Percentiles rank a stretch among this genome's conserved stretches.
Evolutionary conservation across 1,284 basidiomycete genomes (phyloP).

Genomic region (Marasmius oreades): DNA sequence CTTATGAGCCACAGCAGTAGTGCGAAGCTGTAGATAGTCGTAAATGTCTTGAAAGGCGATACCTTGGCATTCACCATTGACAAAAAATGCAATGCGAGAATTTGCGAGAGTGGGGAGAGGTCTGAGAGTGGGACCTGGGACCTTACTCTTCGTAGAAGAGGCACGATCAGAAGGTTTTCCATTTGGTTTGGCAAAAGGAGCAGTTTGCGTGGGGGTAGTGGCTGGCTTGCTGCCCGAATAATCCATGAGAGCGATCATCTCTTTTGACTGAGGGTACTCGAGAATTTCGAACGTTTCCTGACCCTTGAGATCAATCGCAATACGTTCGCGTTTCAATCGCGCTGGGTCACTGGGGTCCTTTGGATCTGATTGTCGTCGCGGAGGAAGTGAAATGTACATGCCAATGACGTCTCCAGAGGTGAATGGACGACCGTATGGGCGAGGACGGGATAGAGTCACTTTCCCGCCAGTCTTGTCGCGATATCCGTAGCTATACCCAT

Average conservation of each 20-base stretch:
- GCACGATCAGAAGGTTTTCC: constrained; percentile 48
- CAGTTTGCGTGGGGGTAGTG: constrained; percentile 54
- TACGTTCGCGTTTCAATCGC: constrained; percentile 79
- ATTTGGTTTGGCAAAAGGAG: constrained; percentile 56
- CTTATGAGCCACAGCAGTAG: constrained; percentile 51
- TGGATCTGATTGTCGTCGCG: constrained; percentile 48
- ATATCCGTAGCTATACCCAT: constrained; percentile 91
- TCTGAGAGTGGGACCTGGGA: constrained; percentile 43
- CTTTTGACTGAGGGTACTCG: constrained; percentile 89
- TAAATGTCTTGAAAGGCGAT: constrained; percentile 87
- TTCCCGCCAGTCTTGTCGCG: constrained; percentile 93
- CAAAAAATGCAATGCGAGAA: constrained; percentile 85
- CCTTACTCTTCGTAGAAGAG: constrained; percentile 21
- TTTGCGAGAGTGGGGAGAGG: constrained; percentile 69
- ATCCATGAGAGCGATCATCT: constrained; percentile 89
- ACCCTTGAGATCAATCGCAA: constrained; percentile 93
- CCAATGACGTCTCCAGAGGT: constrained; percentile 88
- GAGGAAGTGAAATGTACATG: constrained; percentile 88
- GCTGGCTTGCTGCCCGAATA: constrained; percentile 52
- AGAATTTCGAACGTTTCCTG: constrained; percentile 95
- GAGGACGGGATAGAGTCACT: constrained; percentile 79
- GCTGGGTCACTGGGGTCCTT: constrained; percentile 71
- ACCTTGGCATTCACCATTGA: constrained; percentile 88
- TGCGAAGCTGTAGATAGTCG: constrained; percentile 86
- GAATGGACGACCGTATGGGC: constrained; percentile 75